Evolutionary conservation across 2,329 filamentous ascomycete genomes (phyloP), one percentile per base, ranked within the genome.

Genomic region (Pestalotiopsis sp.): DNA sequence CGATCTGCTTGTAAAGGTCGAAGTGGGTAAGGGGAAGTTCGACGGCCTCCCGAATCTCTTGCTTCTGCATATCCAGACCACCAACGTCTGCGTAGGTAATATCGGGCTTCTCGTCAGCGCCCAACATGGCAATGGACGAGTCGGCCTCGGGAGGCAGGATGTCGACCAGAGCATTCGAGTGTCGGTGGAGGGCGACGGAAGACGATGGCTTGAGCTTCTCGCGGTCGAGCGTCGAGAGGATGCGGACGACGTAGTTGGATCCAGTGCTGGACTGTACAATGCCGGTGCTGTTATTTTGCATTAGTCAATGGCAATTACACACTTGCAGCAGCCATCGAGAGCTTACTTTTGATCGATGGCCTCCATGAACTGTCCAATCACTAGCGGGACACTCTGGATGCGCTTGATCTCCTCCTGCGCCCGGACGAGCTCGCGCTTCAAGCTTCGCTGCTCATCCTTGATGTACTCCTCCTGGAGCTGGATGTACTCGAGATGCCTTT

Each of bases 341-440:
- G 70, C 88, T 81, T 87, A 97, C 94, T 98, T 99, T 84, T 99
- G 96, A 81, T 99, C 96, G 79, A 99, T 99, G 68, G 96, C 96
- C 84, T 99, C 96, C 96, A 99, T 99, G 80, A 99, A 99, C 83
- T 99, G 96, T 70, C 96, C 96, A 80, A 99, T 99, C 72, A 99
- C 96, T 71, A 99, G 85, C 36, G 96, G 96, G 67, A 99, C 96
- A 81, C 94, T 98, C 85, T 99, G 96, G 81, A 99, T 99, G 74
- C 96, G 91, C 87, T 99, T 99, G 85, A 99, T 99, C 85, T 99
- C 96, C 82, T 99, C 96, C 81, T 99, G 96, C 75, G 96, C 96
- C 75, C 96, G 91, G 67, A 99, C 95, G 65, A 99, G 89, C 86
- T 99, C 96, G 75, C 96, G 91, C 87, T 99, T 99, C 81, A 99